These are phyloP conservation scores for Penicillium sp. DNA, from an alignment of 2,329 filamentous ascomycete species.

Conservation along the genomic window DNA sequence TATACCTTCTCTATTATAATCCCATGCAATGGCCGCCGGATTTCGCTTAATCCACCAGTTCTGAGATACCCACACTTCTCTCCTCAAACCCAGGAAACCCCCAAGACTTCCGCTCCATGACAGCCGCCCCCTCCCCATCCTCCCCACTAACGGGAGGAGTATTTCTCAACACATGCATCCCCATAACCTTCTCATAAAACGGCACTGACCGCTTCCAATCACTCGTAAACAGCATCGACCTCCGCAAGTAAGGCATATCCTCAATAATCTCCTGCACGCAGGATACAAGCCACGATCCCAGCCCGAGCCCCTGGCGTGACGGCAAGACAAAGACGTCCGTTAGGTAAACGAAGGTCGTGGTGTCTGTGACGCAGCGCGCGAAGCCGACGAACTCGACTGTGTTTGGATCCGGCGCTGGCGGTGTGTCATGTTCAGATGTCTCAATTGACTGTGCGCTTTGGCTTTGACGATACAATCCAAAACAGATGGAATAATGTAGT, in stretches of 20 bases:
- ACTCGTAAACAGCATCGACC: constrained; percentile 11
- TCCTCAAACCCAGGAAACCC: background rate
- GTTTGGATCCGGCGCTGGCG: background rate
- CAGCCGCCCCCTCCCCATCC: background rate
- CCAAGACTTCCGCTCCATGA: constrained; percentile 4
- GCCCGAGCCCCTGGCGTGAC: constrained; percentile 5
- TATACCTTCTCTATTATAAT: too few species aligned
- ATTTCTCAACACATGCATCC: background rate
- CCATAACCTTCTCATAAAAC: constrained; percentile 7
- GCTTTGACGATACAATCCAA: background rate
- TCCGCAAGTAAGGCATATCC: constrained; percentile 11
- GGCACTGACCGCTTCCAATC: constrained; percentile 10
- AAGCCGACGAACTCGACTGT: constrained; percentile 10
- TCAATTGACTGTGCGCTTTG: background rate
- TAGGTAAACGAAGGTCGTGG: constrained; percentile 12
- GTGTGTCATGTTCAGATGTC: too few species aligned
- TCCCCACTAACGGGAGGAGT: background rate
- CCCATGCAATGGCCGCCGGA: background rate
- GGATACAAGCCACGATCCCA: constrained; percentile 17
- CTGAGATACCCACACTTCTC: background rate
- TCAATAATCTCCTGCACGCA: constrained; percentile 14
- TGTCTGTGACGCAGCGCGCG: constrained; percentile 12
- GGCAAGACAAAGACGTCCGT: constrained; percentile 14
- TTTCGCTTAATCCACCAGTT: too few species aligned
- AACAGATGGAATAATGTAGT: constrained; percentile 4